Conservation (phyloP, 2,329 filamentous ascomycete genomes). For the Cladosporium sphaerospermum region DNA sequence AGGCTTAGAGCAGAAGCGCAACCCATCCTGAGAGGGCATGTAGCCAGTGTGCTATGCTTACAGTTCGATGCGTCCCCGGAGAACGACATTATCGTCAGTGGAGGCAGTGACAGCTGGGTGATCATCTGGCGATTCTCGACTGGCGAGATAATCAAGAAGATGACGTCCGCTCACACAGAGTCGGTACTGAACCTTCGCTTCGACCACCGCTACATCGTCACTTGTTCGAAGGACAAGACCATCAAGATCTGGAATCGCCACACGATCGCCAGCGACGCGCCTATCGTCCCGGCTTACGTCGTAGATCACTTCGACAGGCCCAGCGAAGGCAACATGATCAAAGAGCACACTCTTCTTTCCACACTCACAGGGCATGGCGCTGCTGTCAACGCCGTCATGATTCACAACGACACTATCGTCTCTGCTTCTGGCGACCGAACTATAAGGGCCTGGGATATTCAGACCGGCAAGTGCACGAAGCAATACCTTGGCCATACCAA, state of each 20-base stretch:
- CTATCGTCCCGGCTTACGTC: conserved; percentile 29
- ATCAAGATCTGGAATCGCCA: conserved; percentile 93
- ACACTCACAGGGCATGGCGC: conserved; percentile 77
- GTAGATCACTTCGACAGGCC: conserved; percentile 35
- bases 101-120: conserved; percentile 84
- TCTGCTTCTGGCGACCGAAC: conserved; percentile 90
- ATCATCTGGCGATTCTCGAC: conserved; percentile 94
- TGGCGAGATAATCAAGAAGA: conserved; percentile 69
- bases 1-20: conserved; percentile 64
- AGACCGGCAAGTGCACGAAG: conserved; percentile 65
- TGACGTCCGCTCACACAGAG: conserved; percentile 73
- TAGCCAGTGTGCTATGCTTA: conserved; percentile 82
- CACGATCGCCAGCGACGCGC: conserved; percentile 48
- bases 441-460: conserved; percentile 93
- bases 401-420: conserved; percentile 77
- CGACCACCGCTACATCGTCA: conserved; percentile 84
- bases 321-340: conserved; percentile 48
- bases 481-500: conserved; percentile 85
- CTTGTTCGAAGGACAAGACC: conserved; percentile 93
- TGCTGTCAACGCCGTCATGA: conserved; percentile 93
- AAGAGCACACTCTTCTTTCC: conserved; percentile 71
- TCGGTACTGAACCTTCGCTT: conserved; percentile 92
- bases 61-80: conserved; percentile 86
- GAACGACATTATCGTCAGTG: conserved; percentile 90
- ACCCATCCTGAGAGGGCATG: conserved; percentile 58